A percentile compares a stretch with the other conserved stretches of the same genome.
phyloP scores from a whole-genome alignment of 768 basidiomycete species.

The Tricholoma sp. region DNA sequence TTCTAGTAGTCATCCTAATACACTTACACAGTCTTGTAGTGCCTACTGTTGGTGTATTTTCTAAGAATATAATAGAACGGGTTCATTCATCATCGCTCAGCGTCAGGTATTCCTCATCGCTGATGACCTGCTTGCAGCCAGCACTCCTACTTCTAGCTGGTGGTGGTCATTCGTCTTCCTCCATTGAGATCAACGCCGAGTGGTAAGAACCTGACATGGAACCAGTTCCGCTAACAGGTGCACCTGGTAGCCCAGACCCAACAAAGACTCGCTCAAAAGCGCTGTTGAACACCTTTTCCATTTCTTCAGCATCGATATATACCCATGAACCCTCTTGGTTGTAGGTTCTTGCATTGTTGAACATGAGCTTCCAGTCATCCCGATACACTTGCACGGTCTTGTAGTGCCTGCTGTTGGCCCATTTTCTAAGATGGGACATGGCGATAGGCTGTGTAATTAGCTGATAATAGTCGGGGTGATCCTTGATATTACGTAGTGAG shows the following conservation, averaged over 20 bases:
- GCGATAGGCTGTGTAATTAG: constrained; percentile 87
- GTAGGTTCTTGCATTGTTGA: constrained; percentile 88
- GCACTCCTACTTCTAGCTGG: constrained; percentile 50
- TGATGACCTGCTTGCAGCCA: constrained; percentile 68
- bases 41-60: constrained; percentile 59
- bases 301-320: constrained; percentile 89
- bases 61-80: too few species aligned
- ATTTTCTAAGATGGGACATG: constrained; percentile 80
- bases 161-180: constrained; percentile 66
- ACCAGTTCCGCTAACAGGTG: constrained; percentile 35
- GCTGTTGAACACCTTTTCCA: constrained; percentile 83
- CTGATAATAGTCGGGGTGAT: constrained; percentile 90
- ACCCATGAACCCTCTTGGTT: constrained; percentile 96
- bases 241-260: constrained; percentile 74
- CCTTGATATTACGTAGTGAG: constrained; percentile 36
- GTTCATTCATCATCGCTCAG: constrained; percentile 67
- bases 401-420: constrained; percentile 58
- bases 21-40: constrained; percentile 69
- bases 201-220: constrained; percentile 53
- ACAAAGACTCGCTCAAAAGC: constrained; percentile 59
- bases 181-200: constrained; percentile 73
- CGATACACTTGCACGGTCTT: constrained; percentile 68
- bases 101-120: constrained; percentile 68
- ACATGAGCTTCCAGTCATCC: constrained; percentile 87
- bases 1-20: constrained; percentile 80